Conservation (phyloP, 2,329 filamentous ascomycete genomes). For the Penicillium sp. region DNA sequence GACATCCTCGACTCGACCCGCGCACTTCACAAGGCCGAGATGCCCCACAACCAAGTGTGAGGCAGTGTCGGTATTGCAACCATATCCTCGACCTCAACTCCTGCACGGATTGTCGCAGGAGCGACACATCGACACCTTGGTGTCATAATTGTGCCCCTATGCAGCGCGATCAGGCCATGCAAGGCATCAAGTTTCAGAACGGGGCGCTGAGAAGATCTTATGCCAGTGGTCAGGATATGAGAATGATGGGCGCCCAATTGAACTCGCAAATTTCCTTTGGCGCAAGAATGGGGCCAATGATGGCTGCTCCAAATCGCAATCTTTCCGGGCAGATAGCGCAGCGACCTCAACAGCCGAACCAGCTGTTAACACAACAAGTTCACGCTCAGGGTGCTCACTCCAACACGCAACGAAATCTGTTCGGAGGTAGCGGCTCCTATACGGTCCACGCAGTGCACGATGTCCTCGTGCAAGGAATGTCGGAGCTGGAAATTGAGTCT, state of each 20-base stretch:
- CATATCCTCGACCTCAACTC: background rate
- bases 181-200: background rate
- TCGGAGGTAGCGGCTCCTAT: background rate
- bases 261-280: background rate
- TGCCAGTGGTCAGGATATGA: background rate
- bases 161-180: background rate
- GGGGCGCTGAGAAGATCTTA: background rate
- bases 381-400: too few species aligned
- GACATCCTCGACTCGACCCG: background rate
- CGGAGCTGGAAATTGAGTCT: background rate
- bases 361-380: too few species aligned
- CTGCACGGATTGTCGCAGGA: background rate
- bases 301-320: too few species aligned
- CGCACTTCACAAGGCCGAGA: background rate
- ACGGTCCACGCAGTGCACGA: background rate
- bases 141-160: background rate
- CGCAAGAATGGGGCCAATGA: too few species aligned
- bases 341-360: too few species aligned
- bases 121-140: background rate
- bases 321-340: too few species aligned
- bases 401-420: background rate
- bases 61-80: background rate
- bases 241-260: background rate
- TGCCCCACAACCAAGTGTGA: background rate
- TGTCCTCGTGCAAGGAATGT: background rate